A percentile compares a stretch with the other conserved stretches of the same genome.
Evolutionary conservation across 2,329 filamentous ascomycete genomes (phyloP).

Genomic region (Hymenoscyphus fructigenus): DNA sequence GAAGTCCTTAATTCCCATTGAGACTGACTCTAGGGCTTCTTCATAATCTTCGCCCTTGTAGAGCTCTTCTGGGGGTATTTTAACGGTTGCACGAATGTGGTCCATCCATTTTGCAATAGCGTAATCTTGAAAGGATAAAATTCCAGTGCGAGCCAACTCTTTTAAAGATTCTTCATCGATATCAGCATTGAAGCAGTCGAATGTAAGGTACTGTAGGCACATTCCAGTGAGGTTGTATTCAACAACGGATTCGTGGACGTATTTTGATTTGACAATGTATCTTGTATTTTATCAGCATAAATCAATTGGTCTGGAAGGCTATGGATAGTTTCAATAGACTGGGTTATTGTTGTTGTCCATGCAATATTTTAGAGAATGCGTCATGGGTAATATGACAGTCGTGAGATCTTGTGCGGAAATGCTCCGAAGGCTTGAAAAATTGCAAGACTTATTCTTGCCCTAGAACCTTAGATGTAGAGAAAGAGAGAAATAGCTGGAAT

Average conservation of each 20-base stretch:
- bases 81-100: slow-evolving; percentile 25
- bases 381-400: too few species aligned
- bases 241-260: background rate
- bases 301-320: too few species aligned
- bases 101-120: slow-evolving; percentile 33
- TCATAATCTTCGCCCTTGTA: background rate
- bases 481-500: background rate
- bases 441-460: too few species aligned
- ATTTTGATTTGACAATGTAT: background rate
- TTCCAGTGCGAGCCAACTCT: slow-evolving; percentile 17
- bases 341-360: too few species aligned
- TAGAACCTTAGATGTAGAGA: too few species aligned
- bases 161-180: slow-evolving; percentile 8
- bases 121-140: slow-evolving; percentile 35
- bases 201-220: slow-evolving; percentile 34
- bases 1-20: background rate
- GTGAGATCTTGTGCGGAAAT: too few species aligned
- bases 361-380: too few species aligned
- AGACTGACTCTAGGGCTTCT: background rate
- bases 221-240: slow-evolving; percentile 31
- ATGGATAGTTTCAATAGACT: too few species aligned
- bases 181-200: slow-evolving; percentile 28
- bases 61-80: slow-evolving; percentile 15
- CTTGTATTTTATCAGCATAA: background rate
- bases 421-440: too few species aligned